Evolutionary conservation across 192 early-diverging fungal species (phyloP).

Genomic region (Coemansia sp.): DNA sequence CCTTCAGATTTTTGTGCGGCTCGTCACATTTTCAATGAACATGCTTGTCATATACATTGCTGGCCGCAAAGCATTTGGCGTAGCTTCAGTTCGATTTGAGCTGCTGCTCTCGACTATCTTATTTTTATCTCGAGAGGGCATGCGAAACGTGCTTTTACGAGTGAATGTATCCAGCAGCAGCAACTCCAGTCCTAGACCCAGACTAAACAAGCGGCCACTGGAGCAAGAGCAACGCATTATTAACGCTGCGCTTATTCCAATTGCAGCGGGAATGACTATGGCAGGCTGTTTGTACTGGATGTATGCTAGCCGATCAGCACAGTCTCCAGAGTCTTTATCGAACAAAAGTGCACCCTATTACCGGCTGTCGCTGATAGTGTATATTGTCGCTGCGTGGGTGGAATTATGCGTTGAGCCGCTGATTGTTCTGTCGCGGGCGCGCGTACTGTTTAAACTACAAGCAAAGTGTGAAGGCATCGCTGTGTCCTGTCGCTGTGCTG

Average conservation of each 20-base stretch:
- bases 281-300: slow-evolving; percentile 56
- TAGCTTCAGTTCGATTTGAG: slow-evolving; percentile 81
- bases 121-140: slow-evolving; percentile 85
- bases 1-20: slow-evolving; percentile 69
- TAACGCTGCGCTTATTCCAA: slow-evolving; percentile 44
- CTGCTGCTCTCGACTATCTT: slow-evolving; percentile 84
- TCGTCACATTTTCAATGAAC: slow-evolving; percentile 81
- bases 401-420: slow-evolving; percentile 87
- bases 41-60: slow-evolving; percentile 72
- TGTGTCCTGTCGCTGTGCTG: slow-evolving; percentile 68
- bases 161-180: slow-evolving; percentile 15
- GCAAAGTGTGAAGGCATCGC: slow-evolving; percentile 82
- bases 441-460: slow-evolving; percentile 72
- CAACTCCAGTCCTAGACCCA: background rate
- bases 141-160: slow-evolving; percentile 70
- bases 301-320: slow-evolving; percentile 11
- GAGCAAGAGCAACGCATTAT: slow-evolving; percentile 34
- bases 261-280: slow-evolving; percentile 44
- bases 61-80: slow-evolving; percentile 70
- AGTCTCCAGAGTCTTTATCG: slow-evolving; percentile 9
- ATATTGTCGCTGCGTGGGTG: slow-evolving; percentile 70
- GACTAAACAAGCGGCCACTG: slow-evolving; percentile 8
- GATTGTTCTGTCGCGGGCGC: slow-evolving; percentile 68
- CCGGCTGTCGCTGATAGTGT: slow-evolving; percentile 58
- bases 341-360: slow-evolving; percentile 49